Evolutionary conservation across 164 flowering plant genomes (phyloP), one percentile per base, ranked within the genome.

Genomic region (Magnolia officinalis): DNA sequence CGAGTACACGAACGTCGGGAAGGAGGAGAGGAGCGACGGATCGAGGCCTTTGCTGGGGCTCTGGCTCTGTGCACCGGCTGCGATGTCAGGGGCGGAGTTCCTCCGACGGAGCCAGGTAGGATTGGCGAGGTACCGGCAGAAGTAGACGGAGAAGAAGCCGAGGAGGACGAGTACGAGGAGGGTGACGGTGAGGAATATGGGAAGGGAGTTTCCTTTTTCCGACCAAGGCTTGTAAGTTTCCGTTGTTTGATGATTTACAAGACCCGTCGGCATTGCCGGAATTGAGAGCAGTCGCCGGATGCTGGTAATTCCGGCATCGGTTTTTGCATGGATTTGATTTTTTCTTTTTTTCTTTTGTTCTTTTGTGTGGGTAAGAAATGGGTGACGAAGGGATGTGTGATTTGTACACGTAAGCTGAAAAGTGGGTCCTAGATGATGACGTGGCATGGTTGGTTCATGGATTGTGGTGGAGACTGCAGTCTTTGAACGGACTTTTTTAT

Each of bases 1-100:
- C 0, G 95, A 86, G 70, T 88, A 95, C 0, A 61, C 11, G 59
- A 91, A 88, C 0, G 85, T 82, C 0, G 97, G 98, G 72, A 92
- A 90, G 0, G 92, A 74, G 2, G 83, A 73, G 2, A 89, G 78
- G n/a, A 88, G 81, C 0, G 80, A 50, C 1, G 89, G 90, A 24
- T 95, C 90, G 2, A 95, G 91, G 18, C 98, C 98, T 20, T 23
- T 1, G 69, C 68, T 31, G 37, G 24, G 0, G 19, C 23, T 1
- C n/a, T 13, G 20, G 71, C 19, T 29, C 8, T 67, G 71, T 3
- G 29, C 3, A 50, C 7, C 50, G 21, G 71, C 1, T 23, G 70
- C 61, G 13, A 4, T 16, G 16, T 65, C 24, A 21, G 67, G 6
- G 8, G 23, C 1, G 10, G 67, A 21, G 21, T 20, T 26, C n/a